Evolutionary conservation across 2,329 filamentous ascomycete genomes (phyloP), one percentile per base, ranked within the genome.

Genomic region (Aureobasidium subglaciale): DNA sequence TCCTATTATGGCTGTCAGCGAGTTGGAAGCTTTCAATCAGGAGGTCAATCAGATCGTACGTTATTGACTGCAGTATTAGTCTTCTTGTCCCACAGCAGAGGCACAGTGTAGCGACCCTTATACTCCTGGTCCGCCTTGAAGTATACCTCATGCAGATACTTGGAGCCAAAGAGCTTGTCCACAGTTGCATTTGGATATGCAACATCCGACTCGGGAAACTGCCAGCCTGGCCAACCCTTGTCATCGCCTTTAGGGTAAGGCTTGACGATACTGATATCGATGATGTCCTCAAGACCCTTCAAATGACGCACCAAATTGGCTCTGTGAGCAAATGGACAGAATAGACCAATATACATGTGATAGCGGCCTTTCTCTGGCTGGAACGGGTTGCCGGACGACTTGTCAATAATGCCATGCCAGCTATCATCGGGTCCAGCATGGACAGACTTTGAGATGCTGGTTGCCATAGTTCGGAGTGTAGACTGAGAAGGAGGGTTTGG

Each of bases 231-330:
- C 79, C 81, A 85, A 30, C 83, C 83, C 7, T 78, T 76, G 16
- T 78, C 74, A 60, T 84, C 77, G 49, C 82, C 83, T 64, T 87
- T 87, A 0, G 84, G 84, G 59, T 86, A 87, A 0, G 84, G 78
- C 60, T 79, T 80, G 1, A 86, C 82, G 4, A 85, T 71, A 1
- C 79, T 82, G 18, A 83, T 63, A 5, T 77, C 72, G 40, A 85
- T 77, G 32, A 79, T 70, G 10, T 75, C 67, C 30, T 78, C 71
- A 2, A 86, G 73, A 30, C 79, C 78, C 63, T 83, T 82, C 46
- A 85, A 70, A 46, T 82, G 73, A 5, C 81, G 74, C 8, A 81
- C 72, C 10, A 85, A 68, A 61, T 82, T 83, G 15, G 68, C 78
- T 10, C 82, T 76, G 63, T 85, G 83, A 2, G 83, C 82, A 60